A percentile compares a stretch with the other conserved stretches of the same genome.
Evolutionary conservation across 768 basidiomycete species (phyloP).

Genomic region (Hydnomerulius pinastri): DNA sequence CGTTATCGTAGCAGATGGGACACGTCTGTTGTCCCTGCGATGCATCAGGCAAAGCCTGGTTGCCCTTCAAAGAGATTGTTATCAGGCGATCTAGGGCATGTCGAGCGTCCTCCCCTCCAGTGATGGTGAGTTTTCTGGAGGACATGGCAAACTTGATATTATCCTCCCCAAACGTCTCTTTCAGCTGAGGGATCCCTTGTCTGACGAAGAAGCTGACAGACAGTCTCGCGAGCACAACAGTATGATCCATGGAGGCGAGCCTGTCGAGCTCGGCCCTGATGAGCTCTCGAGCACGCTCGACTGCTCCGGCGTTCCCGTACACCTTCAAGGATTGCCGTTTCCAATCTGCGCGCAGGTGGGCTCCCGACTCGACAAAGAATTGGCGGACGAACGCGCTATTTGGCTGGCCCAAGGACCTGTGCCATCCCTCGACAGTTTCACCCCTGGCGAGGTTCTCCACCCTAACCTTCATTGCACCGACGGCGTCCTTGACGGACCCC

Average conservation of each 20-base stretch:
- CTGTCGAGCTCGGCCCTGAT: slow-evolving; percentile 51
- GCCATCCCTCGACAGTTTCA: slow-evolving; percentile 53
- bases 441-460: slow-evolving; percentile 57
- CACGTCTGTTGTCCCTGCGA: slow-evolving; percentile 33
- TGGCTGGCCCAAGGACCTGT: slow-evolving; percentile 38
- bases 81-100: slow-evolving; percentile 48
- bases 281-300: slow-evolving; percentile 44
- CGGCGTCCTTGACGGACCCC: slow-evolving; percentile 53
- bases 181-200: slow-evolving; percentile 49
- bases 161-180: slow-evolving; percentile 55
- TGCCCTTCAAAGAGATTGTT: slow-evolving; percentile 38
- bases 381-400: slow-evolving; percentile 36
- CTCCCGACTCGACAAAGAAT: slow-evolving; percentile 38
- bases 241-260: slow-evolving; percentile 45
- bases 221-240: slow-evolving; percentile 37
- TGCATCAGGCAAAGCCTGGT: not conserved
- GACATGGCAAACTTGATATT: slow-evolving; percentile 48
- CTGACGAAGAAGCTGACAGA: slow-evolving; percentile 53
- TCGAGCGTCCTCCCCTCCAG: slow-evolving; percentile 58
- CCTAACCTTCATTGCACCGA: slow-evolving; percentile 60
- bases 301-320: slow-evolving; percentile 42
- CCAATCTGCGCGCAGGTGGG: slow-evolving; percentile 48
- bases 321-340: slow-evolving; percentile 45
- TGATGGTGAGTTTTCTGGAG: slow-evolving; percentile 46
- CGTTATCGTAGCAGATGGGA: slow-evolving; percentile 53